Percentiles rank a stretch among this genome's conserved stretches.
Conservation (phyloP, 179 eudicot species). For the Gypsophila paniculata region DNA sequence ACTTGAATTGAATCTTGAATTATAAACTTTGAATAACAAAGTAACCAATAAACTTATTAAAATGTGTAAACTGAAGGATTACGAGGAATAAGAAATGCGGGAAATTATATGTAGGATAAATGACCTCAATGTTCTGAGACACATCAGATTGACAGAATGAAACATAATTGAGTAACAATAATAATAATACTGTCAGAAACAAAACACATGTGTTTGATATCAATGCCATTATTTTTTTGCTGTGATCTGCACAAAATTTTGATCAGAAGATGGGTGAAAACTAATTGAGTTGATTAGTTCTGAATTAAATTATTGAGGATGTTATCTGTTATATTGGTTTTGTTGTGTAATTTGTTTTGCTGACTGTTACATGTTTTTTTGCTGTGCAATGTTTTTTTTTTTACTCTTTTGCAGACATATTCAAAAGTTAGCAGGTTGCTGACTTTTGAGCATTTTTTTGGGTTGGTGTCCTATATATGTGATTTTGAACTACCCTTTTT, state of each 20-base stretch:
- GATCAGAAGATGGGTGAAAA: not conserved
- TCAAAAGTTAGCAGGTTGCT: slow-evolving; percentile 32
- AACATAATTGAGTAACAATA: slow-evolving; percentile 24
- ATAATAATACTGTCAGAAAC: slow-evolving; percentile 8
- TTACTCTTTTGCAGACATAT: slow-evolving; percentile 9
- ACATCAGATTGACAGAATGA: slow-evolving; percentile 33
- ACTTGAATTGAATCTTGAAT: too few species aligned
- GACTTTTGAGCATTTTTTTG: slow-evolving; percentile 12
- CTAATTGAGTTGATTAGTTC: slow-evolving; percentile 25
- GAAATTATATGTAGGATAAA: slow-evolving; percentile 47
- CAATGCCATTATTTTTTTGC: slow-evolving; percentile 22
- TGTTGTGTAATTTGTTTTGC: slow-evolving; percentile 15
- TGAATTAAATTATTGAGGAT: slow-evolving; percentile 9
- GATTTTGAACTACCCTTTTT: not conserved
- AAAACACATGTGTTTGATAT: not conserved
- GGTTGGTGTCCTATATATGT: slow-evolving; percentile 7
- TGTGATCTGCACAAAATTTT: slow-evolving; percentile 24
- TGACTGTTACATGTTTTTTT: slow-evolving; percentile 26
- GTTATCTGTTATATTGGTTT: slow-evolving; percentile 21
- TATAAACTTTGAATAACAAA: too few species aligned
- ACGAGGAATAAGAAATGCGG: too few species aligned
- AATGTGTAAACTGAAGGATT: too few species aligned
- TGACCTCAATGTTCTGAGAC: slow-evolving; percentile 59
- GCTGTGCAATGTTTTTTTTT: slow-evolving; percentile 10
- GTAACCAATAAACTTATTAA: too few species aligned